A percentile compares a stretch with the other conserved stretches of the same genome.
Evolutionary conservation across 345 rosid species (phyloP).

Genomic region (Gossypium stocksii): DNA sequence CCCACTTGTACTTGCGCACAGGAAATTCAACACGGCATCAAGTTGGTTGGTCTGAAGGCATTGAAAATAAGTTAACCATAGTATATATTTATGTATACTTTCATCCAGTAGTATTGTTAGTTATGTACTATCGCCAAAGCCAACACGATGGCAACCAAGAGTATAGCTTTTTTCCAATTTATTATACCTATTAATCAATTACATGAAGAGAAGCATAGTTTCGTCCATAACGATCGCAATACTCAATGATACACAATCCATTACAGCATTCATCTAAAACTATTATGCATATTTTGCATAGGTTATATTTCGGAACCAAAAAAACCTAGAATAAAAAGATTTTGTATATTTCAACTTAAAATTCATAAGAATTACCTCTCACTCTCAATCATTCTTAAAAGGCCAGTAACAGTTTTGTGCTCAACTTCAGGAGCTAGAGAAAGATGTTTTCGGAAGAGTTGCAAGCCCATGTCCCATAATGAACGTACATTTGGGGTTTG

Average conservation of each 20-base stretch:
- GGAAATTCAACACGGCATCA: neutral
- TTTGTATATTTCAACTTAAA: neutral
- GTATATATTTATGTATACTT: neutral
- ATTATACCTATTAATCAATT: neutral
- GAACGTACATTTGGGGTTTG: constrained; percentile 80
- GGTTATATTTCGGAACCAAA: neutral
- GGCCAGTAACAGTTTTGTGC: constrained; percentile 90
- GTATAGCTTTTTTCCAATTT: neutral
- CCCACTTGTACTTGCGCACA: neutral
- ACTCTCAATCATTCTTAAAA: constrained; percentile 79
- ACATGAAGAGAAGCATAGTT: neutral
- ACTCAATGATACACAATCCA: neutral
- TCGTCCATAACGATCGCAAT: constrained; percentile 1
- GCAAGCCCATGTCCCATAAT: constrained; percentile 98
- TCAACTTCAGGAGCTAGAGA: constrained; percentile 78
- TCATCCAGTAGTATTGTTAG: neutral
- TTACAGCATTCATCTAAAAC: neutral
- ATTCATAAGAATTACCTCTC: constrained; percentile 59
- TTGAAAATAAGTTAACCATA: neutral
- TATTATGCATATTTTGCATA: neutral
- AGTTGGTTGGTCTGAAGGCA: neutral
- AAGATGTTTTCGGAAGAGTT: constrained; percentile 86
- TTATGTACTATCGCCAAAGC: neutral
- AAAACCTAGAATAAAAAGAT: neutral
- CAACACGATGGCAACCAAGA: neutral